Percentiles rank a stretch among this genome's conserved stretches.
These are phyloP conservation scores for Vicia faba DNA, from an alignment of 306 rosid species.

Conservation along the genomic window DNA sequence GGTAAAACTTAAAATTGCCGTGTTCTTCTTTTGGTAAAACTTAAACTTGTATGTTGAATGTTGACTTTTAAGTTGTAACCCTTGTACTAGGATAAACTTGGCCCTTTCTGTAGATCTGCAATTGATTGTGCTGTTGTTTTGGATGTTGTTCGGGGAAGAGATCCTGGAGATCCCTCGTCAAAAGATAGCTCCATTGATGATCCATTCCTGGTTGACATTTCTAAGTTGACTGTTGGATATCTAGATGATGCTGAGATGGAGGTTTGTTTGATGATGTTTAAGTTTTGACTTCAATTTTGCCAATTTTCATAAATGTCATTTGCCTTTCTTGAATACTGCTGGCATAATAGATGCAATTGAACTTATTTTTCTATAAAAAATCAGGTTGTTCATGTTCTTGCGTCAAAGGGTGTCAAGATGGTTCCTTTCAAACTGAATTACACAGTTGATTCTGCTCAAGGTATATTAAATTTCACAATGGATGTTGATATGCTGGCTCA, in stretches of 20 bases:
- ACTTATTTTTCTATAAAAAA: constrained; percentile 26
- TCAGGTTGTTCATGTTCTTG: constrained; percentile 67
- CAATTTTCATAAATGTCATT: constrained; percentile 17
- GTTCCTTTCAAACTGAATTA: constrained; percentile 71
- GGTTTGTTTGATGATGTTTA: constrained; percentile 49
- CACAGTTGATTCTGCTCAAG: constrained; percentile 67
- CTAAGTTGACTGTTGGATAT: constrained; percentile 69
- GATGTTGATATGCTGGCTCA: constrained; percentile 82
- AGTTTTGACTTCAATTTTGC: constrained; percentile 29
- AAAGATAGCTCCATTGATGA: constrained; percentile 57
- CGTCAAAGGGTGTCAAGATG: constrained; percentile 65
- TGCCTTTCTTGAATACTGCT: constrained; percentile 7
- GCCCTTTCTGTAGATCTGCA: constrained; percentile 78
- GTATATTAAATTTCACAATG: constrained; percentile 78
- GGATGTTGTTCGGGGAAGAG: constrained; percentile 71
- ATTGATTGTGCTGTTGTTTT: constrained; percentile 69
- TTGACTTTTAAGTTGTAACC: constrained; percentile 29
- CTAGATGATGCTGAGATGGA: constrained; percentile 76
- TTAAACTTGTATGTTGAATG: constrained; percentile 12
- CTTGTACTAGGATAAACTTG: constrained; percentile 70
- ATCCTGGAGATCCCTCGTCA: constrained; percentile 66
- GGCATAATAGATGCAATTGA: constrained; percentile 16
- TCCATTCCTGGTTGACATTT: constrained; percentile 64
- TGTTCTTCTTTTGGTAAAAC: constrained; percentile 45
- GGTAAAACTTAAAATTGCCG: constrained; percentile 42